Percentiles rank a stretch among this genome's conserved stretches.
Conservation (phyloP, 805 yeast genomes). For the Zygosaccharomyces siamensis region DNA sequence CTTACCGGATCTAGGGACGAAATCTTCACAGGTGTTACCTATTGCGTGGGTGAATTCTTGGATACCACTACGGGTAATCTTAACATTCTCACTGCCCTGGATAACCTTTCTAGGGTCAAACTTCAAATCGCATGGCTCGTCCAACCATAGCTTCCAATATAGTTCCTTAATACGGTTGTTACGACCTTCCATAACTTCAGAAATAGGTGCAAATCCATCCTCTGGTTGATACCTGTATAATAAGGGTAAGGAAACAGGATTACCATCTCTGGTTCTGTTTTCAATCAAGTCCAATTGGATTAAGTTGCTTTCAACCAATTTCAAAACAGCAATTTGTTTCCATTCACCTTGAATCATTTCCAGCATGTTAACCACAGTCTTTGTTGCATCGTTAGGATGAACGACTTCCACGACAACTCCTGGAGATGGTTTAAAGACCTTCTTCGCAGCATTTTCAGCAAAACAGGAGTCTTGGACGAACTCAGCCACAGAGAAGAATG, state of each 20-base stretch:
- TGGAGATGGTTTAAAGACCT: slow-evolving; percentile 70
- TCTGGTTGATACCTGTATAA: slow-evolving; percentile 73
- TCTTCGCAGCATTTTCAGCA: slow-evolving; percentile 71
- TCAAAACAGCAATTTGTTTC: slow-evolving; percentile 62
- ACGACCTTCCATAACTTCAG: slow-evolving; percentile 85
- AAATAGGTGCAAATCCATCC: slow-evolving; percentile 93
- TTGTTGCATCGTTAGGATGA: slow-evolving; percentile 45
- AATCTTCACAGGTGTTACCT: slow-evolving; percentile 95
- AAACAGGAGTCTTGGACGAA: slow-evolving; percentile 83
- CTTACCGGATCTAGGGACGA: slow-evolving; percentile 82
- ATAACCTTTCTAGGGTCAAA: slow-evolving; percentile 69
- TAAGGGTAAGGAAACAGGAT: slow-evolving; percentile 71
- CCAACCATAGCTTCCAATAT: slow-evolving; percentile 97
- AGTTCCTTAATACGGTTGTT: slow-evolving; percentile 89
- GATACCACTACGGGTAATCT: slow-evolving; percentile 70
- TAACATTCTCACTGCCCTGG: slow-evolving; percentile 60
- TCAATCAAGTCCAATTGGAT: slow-evolving; percentile 78
- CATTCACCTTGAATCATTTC: slow-evolving; percentile 71
- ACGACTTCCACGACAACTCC: slow-evolving; percentile 59
- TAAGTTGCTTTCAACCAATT: slow-evolving; percentile 43
- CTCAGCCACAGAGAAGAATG: slow-evolving; percentile 72
- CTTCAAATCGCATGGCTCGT: slow-evolving; percentile 55
- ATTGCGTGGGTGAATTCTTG: slow-evolving; percentile 94
- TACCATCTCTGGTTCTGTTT: slow-evolving; percentile 75
- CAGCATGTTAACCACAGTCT: slow-evolving; percentile 57